Evolutionary conservation across 148 eudicot genomes (phyloP).

Genomic region (Rhododendron simsii): DNA sequence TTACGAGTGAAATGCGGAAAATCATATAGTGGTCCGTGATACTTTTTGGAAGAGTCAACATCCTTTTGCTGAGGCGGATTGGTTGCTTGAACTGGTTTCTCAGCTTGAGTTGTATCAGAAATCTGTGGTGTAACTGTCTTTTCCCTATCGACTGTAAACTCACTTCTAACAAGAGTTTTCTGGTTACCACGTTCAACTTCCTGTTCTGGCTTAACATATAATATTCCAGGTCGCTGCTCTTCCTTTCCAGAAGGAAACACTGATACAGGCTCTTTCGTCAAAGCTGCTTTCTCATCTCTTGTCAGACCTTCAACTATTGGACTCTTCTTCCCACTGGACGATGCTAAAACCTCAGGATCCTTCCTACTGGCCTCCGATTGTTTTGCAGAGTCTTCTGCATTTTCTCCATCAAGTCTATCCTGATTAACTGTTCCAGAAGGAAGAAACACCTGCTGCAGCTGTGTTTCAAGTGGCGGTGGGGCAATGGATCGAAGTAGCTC

Average conservation of each 20-base stretch:
- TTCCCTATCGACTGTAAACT: slow-evolving; percentile 49
- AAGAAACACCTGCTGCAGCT: slow-evolving; percentile 45
- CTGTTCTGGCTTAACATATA: slow-evolving; percentile 56
- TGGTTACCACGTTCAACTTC: slow-evolving; percentile 48
- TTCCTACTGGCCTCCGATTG: slow-evolving; percentile 53
- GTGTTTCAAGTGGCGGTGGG: slow-evolving; percentile 79
- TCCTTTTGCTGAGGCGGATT: slow-evolving; percentile 60
- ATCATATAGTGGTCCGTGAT: slow-evolving; percentile 97
- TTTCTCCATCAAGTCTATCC: slow-evolving; percentile 46
- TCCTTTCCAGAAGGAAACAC: slow-evolving; percentile 52
- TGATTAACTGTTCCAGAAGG: slow-evolving; percentile 42
- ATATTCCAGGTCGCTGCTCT: slow-evolving; percentile 32
- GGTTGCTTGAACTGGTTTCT: slow-evolving; percentile 48
- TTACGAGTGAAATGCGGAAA: slow-evolving; percentile 91
- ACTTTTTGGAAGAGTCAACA: slow-evolving; percentile 54
- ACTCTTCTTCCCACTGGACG: slow-evolving; percentile 26
- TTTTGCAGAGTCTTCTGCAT: slow-evolving; percentile 42
- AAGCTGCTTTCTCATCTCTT: slow-evolving; percentile 48
- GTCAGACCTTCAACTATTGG: slow-evolving; percentile 46
- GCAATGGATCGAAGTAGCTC: slow-evolving; percentile 72
- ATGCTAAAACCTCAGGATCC: slow-evolving; percentile 30
- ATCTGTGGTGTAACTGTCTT: slow-evolving; percentile 53
- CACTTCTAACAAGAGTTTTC: slow-evolving; percentile 46
- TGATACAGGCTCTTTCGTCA: slow-evolving; percentile 44
- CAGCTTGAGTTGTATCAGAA: slow-evolving; percentile 55